Base-by-base conservation (phyloP, 129 eudicot species). In the Pulicaria dysenterica region DNA sequence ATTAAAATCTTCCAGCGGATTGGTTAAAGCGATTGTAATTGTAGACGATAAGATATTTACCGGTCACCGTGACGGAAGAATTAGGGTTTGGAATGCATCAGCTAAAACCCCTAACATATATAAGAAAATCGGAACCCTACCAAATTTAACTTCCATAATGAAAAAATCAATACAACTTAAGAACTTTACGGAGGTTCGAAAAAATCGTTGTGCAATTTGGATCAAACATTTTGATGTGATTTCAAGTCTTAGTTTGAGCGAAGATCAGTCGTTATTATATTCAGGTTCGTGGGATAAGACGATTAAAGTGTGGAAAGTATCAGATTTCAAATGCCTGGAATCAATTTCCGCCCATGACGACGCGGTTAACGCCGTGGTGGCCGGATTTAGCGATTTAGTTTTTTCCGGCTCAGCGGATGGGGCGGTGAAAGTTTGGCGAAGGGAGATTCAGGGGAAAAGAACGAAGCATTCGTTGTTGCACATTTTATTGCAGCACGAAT, bases 51-150 rank as follows among this genome's bases (percentile, higher is more conserved):
- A 76, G 43, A 88, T 91, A 7, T 88, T 88, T 53, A 79, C 92
- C 2, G 97, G 95, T 5, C 97, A 91, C 62, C 92, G 88, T n/a
- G 97, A 91, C 15, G 95, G 97, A 1, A 88, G 88, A 70, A 85
- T 88, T 34, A 83, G 95, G 7, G 84, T 91, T 57, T 91, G 97
- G 97, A 88, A 82, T 54, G 80, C 82, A 4, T 91, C 95, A 0
- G 43, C 59, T 3, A 91, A 91, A 83, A 83, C 85, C 75, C 86
- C 95, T 14, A 87, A 73, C 67, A 48, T 77, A 1, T 83, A 88
- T 72, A 88, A 88, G 7, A 76, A 85, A 6, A 54, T 91, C 12
- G 97, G 95, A 12, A 85, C 92, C 0, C 57, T 91, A 37, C 95
- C 97, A 0, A 82, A 85, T 12, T 73, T 91, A 8, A 88, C 60